Percentiles rank a stretch among this genome's conserved stretches.
Conservation (phyloP, 1,284 basidiomycete species). For the Cutaneotrichosporon cavernicola region DNA sequence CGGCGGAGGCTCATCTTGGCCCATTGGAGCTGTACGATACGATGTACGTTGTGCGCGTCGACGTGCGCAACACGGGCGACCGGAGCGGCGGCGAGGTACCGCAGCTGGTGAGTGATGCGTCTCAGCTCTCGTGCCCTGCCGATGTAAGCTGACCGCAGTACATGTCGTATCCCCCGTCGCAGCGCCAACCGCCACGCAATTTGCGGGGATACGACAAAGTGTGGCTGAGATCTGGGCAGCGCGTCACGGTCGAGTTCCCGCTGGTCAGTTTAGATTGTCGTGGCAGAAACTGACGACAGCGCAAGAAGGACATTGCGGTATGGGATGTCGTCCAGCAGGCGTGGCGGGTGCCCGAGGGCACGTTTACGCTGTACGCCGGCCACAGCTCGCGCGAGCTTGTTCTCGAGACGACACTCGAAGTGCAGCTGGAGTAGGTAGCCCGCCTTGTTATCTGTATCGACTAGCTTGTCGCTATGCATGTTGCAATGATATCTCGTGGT, state of each 20-base stretch:
- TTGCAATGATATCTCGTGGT: not conserved
- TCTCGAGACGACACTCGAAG: conserved; percentile 12
- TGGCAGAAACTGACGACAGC: conserved; percentile 24
- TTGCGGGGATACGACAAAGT: conserved; percentile 51
- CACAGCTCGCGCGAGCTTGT: conserved; percentile 45
- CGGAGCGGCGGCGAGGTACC: conserved; percentile 53
- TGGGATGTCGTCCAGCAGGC: conserved; percentile 51
- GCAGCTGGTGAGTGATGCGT: conserved; percentile 48
- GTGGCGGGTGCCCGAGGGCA: conserved; percentile 49
- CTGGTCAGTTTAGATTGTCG: conserved; percentile 35
- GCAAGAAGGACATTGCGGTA: conserved; percentile 54
- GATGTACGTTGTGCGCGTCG: conserved; percentile 43
- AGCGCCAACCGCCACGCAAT: conserved; percentile 49
- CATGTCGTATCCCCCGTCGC: conserved; percentile 49
- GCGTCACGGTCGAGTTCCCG: conserved; percentile 41
- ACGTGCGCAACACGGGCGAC: conserved; percentile 54
- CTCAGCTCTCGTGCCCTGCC: not conserved
- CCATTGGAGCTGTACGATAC: conserved; percentile 48
- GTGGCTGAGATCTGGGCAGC: conserved; percentile 43
- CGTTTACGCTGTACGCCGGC: conserved; percentile 47
- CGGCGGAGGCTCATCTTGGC: conserved; percentile 51
- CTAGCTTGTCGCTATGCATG: not conserved
- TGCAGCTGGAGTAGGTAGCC: not conserved
- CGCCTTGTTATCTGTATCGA: not conserved
- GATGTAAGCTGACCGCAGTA: conserved; percentile 37